Evolutionary conservation across 1,284 basidiomycete species (phyloP), one percentile per base, ranked within the genome.

Genomic region (Ganoderma meredithae): DNA sequence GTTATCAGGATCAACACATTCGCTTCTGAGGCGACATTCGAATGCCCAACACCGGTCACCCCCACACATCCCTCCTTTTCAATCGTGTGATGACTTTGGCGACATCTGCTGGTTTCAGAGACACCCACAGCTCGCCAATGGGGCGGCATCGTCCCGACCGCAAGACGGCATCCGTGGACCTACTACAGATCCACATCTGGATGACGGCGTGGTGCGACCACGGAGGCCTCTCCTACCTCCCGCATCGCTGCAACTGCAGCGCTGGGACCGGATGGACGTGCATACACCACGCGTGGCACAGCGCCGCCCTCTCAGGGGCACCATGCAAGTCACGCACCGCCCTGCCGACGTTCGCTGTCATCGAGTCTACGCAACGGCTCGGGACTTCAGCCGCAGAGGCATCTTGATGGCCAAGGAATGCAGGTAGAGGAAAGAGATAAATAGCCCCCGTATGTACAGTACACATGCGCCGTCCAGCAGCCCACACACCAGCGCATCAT

Each of bases 401-500:
- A 22, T 27, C 25, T 33, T 52, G 56, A 63, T n/a, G 15, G 27
- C 17, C 47, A 60, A 53, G 39, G 44, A 64, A 33, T 40, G 47
- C 43, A 49, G 19, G 10, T 19, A 31, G 52, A 62, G 44, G 39
- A 39, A 65, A 62, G 63, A 70, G 69, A 47, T 60, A 72, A 69
- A 71, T 72, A 74, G 67, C 70, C 73, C 72, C 69, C 68, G 47
- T 67, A 73, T 73, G 67, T 73, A 73, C 70, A 73, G 66, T 72
- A 71, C 70, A 72, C 58, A 65, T 60, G 63, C 64, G 47, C 65
- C 41, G 64, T 64, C 68, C 61, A 41, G 65, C 60, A 70, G 53
- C 61, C 67, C 36, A 41, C 27, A 40, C 13, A 40, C 13, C 52
- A 27, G 66, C 47, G 36, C 47, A 60, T 69, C 61, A 93, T 83